These are phyloP conservation scores for Microsporum canis DNA, from an alignment of 2,329 filamentous ascomycete species.

Conservation along the genomic window DNA sequence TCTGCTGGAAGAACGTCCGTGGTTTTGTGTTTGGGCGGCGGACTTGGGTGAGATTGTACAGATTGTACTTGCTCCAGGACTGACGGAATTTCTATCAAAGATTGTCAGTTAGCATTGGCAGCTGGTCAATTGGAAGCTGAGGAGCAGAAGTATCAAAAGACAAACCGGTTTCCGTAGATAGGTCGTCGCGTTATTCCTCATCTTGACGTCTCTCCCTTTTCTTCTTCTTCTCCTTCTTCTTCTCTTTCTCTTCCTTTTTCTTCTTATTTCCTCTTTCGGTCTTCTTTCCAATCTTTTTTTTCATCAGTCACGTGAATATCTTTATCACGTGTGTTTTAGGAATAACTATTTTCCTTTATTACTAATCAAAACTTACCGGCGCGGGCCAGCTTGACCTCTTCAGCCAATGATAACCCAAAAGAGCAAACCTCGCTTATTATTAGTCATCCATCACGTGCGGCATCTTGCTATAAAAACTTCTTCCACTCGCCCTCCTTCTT, in stretches of 20 bases:
- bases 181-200: constrained; percentile 37
- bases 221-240: not conserved
- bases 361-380: not conserved
- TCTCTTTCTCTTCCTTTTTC: not conserved
- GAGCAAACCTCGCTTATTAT: constrained; percentile 20
- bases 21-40: constrained; percentile 34
- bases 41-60: constrained; percentile 68
- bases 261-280: not conserved
- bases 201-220: constrained; percentile 20
- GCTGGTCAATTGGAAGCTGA: not conserved
- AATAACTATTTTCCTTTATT: not conserved
- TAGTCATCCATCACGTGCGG: constrained; percentile 16
- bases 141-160: not conserved
- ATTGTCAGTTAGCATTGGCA: not conserved
- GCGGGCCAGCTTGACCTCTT: not conserved
- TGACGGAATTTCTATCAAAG: constrained; percentile 68
- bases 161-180: constrained; percentile 30
- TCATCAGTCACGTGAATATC: not conserved
- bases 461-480: constrained; percentile 24
- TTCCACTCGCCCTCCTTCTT: constrained; percentile 15
- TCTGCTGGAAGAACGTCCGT: constrained; percentile 90
- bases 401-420: constrained; percentile 11
- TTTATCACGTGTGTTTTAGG: not conserved
- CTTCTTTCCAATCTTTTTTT: not conserved
- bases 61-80: constrained; percentile 95